A percentile compares a stretch with the other conserved stretches of the same genome.
Conservation (phyloP, 371 early-diverging fungal genomes). For the Mycotypha africana region DNA sequence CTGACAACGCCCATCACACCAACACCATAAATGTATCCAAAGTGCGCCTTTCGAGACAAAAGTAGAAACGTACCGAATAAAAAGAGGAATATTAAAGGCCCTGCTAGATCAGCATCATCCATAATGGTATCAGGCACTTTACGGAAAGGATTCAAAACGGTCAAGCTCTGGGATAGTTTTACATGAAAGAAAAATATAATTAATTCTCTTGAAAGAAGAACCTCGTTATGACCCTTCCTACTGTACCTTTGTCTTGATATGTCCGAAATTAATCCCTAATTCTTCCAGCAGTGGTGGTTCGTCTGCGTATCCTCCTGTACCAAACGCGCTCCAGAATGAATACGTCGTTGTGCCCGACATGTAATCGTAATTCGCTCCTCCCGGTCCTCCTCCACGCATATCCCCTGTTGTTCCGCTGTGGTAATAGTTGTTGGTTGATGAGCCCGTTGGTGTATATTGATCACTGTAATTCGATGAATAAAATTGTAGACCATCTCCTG, state of each 20-base stretch:
- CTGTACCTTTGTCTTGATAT: conserved; percentile 75
- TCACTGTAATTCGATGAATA: conserved; percentile 58
- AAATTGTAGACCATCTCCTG: conserved; percentile 55
- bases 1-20: conserved; percentile 87
- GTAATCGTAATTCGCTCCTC: conserved; percentile 46
- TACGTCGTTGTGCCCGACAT: conserved; percentile 22
- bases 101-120: conserved; percentile 93
- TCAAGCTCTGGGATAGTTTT: conserved; percentile 49
- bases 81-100: conserved; percentile 88
- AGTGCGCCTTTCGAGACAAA: conserved; percentile 89
- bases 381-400: too few species aligned
- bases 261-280: conserved; percentile 87
- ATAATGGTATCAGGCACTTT: conserved; percentile 87
- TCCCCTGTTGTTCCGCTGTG: conserved; percentile 40
- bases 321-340: conserved; percentile 63
- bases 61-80: conserved; percentile 84
- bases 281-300: conserved; percentile 91
- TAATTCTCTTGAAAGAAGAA: too few species aligned
- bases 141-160: conserved; percentile 88
- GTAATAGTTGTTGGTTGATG: conserved; percentile 31
- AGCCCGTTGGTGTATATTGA: conserved; percentile 36
- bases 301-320: conserved; percentile 82
- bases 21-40: conserved; percentile 96
- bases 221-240: too few species aligned
- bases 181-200: not conserved